Base-by-base conservation (phyloP, 257 asterid species). In the Solanum rostratum region DNA sequence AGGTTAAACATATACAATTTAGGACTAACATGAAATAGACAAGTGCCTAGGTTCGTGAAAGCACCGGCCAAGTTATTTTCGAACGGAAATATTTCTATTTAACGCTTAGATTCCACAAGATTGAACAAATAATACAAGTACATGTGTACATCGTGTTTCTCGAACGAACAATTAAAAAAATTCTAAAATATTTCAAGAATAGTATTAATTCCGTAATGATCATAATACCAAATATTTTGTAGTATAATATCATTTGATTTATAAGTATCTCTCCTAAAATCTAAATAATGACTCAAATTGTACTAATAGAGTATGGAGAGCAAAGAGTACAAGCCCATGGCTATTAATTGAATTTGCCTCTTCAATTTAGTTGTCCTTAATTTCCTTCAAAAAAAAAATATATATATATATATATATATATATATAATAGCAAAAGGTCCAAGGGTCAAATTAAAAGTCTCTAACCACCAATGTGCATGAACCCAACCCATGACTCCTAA, bases 391-490 rank as follows among this genome's bases (percentile, higher is more conserved):
- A 4, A 33, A 33, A 3, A 33, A 33, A 33, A 33, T 5, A 33
- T 33, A 33, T 33, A n/a, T n/a, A n/a, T n/a, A n/a, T n/a, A n/a
- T 46, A 11, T 46, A n/a, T n/a, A n/a, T 33, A 0, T 3, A 3
- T 33, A 33, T 33, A 33, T 33, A 6, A 52, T 55, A 20, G 12
- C 9, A 14, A 29, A 29, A 55, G 29, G 74, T 12, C 1, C 1
- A 9, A 41, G 39, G n/a, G 59, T 73, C 81, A 73, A 45, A 73
- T 73, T 13, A 14, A 20, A 55, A 45, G 59, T 74, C 59, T 14
- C 15, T 46, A 24, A 74, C 81, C 33, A 84, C 84, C 37, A 74
- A 30, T 43, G 84, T 84, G 84, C 86, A 84, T 84, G 86, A 84
- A 59, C 86, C 86, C 86, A 20, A 45, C 19, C 53, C 53, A 27